Conservation (phyloP, 371 early-diverging fungal genomes). For the Circinella minor region DNA sequence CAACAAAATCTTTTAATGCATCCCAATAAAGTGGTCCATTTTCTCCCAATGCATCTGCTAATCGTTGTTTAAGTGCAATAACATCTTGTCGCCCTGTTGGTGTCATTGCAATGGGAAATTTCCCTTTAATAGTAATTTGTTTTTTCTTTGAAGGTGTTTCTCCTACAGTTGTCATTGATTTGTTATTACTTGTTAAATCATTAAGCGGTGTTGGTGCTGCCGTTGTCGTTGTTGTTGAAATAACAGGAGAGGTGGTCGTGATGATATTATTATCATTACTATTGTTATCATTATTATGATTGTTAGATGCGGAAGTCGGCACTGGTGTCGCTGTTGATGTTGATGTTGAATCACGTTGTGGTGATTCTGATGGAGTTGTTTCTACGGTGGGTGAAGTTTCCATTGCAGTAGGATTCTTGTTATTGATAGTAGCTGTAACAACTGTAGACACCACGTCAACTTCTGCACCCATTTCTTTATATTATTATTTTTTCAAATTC, state of each 20-base stretch:
- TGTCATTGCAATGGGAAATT: constrained; percentile 20
- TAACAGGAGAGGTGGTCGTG: no score
- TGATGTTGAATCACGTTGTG: neutral
- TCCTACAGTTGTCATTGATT: neutral
- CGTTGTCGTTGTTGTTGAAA: neutral
- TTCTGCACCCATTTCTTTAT: neutral
- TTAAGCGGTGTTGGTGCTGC: constrained; percentile 1
- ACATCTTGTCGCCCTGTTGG: constrained; percentile 65
- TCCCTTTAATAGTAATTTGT: constrained; percentile 5
- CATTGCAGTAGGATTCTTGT: neutral
- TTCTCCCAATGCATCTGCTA: constrained; percentile 81
- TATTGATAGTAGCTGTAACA: neutral
- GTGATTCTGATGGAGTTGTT: neutral
- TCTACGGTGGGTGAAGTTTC: neutral
- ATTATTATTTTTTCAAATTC: no score
- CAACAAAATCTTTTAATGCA: constrained; percentile 77
- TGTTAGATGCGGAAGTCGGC: no score
- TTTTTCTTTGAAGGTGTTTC: neutral
- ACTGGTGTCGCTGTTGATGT: constrained; percentile 1
- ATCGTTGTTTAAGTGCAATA: constrained; percentile 73
- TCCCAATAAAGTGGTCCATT: constrained; percentile 82
- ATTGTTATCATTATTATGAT: no score
- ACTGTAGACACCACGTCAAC: constrained; percentile 7
- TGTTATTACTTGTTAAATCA: neutral
- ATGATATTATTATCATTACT: no score